Evolutionary conservation across 2,329 filamentous ascomycete genomes (phyloP).

Genomic region (Colletotrichum sp.): DNA sequence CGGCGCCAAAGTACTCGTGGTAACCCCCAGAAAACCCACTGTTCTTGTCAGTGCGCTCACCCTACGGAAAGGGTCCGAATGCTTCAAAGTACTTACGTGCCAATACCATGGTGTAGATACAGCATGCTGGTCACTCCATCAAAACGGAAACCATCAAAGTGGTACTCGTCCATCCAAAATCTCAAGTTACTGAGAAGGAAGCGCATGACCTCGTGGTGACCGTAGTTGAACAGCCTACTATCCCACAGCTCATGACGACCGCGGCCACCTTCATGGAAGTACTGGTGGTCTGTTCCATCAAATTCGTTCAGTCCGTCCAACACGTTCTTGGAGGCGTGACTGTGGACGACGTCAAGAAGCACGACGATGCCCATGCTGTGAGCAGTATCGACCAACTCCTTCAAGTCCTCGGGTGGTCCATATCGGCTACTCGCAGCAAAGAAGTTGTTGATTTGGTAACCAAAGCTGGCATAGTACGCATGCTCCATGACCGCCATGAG

Average conservation of each 20-base stretch:
- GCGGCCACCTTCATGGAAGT: slow-evolving; percentile 88
- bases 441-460: slow-evolving; percentile 98
- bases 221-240: slow-evolving; percentile 96
- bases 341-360: slow-evolving; percentile 94
- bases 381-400: slow-evolving; percentile 94
- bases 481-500: slow-evolving; percentile 99
- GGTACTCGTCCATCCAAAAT: slow-evolving; percentile 99
- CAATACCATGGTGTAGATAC: slow-evolving; percentile 94
- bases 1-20: slow-evolving; percentile 93
- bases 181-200: slow-evolving; percentile 94
- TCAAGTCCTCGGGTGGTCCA: slow-evolving; percentile 90
- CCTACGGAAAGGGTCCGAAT: background rate
- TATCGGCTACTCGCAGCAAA: slow-evolving; percentile 97
- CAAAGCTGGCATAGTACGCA: slow-evolving; percentile 98
- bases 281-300: slow-evolving; percentile 91
- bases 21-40: slow-evolving; percentile 97
- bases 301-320: slow-evolving; percentile 95
- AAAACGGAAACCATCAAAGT: slow-evolving; percentile 96
- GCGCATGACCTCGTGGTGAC: slow-evolving; percentile 90
- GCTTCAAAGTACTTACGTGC: slow-evolving; percentile 72
- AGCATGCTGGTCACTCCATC: slow-evolving; percentile 99
- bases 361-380: slow-evolving; percentile 91
- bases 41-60: slow-evolving; percentile 27
- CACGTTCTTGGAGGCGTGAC: slow-evolving; percentile 97
- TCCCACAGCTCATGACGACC: slow-evolving; percentile 95